Conservation (phyloP, 768 basidiomycete species). For the Podaxis pistillaris region DNA sequence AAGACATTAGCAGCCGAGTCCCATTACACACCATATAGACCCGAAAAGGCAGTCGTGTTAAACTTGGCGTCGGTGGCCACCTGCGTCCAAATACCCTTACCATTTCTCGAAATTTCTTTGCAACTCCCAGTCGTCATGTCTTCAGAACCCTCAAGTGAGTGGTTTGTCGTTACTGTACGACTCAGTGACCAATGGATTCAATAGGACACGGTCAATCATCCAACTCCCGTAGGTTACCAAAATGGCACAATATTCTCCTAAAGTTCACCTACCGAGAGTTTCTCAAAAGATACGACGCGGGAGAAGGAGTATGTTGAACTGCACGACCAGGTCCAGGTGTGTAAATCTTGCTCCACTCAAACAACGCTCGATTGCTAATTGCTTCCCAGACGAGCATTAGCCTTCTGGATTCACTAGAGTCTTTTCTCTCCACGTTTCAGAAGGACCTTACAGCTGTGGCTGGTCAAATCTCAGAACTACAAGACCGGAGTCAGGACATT, state of each 20-base stretch:
- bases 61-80: background rate
- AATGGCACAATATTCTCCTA: background rate
- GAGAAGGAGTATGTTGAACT: conserved; percentile 77
- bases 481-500: conserved; percentile 86
- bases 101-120: background rate
- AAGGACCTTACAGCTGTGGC: conserved; percentile 92
- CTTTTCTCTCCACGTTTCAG: conserved; percentile 94
- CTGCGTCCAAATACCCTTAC: background rate
- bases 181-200: background rate
- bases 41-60: conserved; percentile 6
- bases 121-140: background rate
- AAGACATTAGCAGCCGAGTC: background rate
- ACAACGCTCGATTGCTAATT: conserved; percentile 10
- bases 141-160: conserved; percentile 4
- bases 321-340: conserved; percentile 88
- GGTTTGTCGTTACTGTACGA: background rate
- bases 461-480: conserved; percentile 93
- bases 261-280: conserved; percentile 2
- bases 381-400: conserved; percentile 72
- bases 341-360: conserved; percentile 1
- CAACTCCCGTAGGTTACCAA: conserved; percentile 27
- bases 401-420: conserved; percentile 83
- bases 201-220: background rate
- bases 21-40: background rate
- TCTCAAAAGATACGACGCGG: conserved; percentile 15